These are phyloP conservation scores for Penicillium sp. DNA, from an alignment of 2,329 filamentous ascomycete species.

Conservation along the genomic window DNA sequence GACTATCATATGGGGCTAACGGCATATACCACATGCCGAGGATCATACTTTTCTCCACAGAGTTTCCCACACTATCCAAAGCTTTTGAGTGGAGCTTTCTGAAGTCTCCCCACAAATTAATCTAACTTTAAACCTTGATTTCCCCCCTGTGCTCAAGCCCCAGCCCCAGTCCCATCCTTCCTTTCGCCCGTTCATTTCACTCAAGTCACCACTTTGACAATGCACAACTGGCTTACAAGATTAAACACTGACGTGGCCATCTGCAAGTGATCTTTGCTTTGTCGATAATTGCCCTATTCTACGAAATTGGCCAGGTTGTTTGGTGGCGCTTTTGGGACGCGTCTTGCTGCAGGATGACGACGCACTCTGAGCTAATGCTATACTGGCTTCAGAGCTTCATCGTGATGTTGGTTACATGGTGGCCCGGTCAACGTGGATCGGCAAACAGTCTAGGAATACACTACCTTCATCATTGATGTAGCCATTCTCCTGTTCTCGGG, in stretches of 20 bases:
- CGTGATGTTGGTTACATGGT: neutral
- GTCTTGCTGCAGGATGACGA: neutral
- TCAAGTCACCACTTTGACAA: neutral
- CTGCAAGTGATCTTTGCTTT: neutral
- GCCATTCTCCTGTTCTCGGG: neutral
- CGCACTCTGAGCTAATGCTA: neutral
- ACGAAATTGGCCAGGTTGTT: neutral
- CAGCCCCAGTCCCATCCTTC: neutral
- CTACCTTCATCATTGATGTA: neutral
- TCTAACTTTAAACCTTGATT: neutral
- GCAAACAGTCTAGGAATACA: neutral
- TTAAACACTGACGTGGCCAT: neutral
- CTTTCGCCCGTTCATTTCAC: neutral
- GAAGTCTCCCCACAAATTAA: neutral
- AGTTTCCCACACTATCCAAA: neutral
- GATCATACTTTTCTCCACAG: neutral
- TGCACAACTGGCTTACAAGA: neutral
- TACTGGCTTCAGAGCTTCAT: neutral
- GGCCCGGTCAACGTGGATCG: neutral
- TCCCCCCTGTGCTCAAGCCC: neutral
- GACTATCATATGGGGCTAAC: neutral
- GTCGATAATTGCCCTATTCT: neutral
- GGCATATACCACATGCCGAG: neutral
- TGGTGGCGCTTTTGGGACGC: neutral
- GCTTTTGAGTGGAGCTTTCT: neutral